Base-by-base conservation (phyloP, 148 eudicot genomes). In the Gaultheria prostrata region DNA sequence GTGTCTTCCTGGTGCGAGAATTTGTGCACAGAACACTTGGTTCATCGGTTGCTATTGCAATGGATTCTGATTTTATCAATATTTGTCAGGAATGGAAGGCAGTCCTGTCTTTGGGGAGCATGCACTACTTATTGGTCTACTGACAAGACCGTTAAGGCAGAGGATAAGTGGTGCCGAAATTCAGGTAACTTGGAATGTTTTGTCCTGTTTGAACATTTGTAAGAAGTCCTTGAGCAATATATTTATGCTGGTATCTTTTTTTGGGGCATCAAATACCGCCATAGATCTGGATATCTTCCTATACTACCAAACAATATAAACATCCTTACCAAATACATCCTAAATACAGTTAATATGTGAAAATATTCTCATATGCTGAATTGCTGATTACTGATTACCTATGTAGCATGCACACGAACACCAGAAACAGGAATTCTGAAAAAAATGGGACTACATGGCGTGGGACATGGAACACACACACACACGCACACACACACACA, bases 51-150 rank as follows among this genome's bases (percentile, higher is more conserved):
- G 75, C 49, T 87, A 32, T 59, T 48, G 51, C 5, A 39, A 39
- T 39, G 43, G 83, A 69, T 65, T 79, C 46, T 82, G 53, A 78
- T 76, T 80, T 59, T 50, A 51, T 39, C 74, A 20, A 74, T 77
- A 50, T 59, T 82, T 85, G 35, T 74, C 86, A 97, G 99, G 99
- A 87, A 97, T 92, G 98, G 99, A 97, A 91, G 99, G 99, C 79
- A 80, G 93, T 83, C 97, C 98, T 81, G 89, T 96, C 79, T 93
- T 94, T 86, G 93, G 94, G 67, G 89, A 90, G 85, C 76, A 84
- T 80, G 91, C 91, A 65, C 86, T 88, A n/a, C 88, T 96, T 77
- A 84, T 94, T 83, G 98, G 98, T 83, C 83, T 94, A 45, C 90
- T 97, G 57, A 90, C 88, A 59, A 87, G 93, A 86, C 99, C 99